phyloP scores from a whole-genome alignment of 2,329 filamentous ascomycete species.

The Sporothrix sp. region DNA sequence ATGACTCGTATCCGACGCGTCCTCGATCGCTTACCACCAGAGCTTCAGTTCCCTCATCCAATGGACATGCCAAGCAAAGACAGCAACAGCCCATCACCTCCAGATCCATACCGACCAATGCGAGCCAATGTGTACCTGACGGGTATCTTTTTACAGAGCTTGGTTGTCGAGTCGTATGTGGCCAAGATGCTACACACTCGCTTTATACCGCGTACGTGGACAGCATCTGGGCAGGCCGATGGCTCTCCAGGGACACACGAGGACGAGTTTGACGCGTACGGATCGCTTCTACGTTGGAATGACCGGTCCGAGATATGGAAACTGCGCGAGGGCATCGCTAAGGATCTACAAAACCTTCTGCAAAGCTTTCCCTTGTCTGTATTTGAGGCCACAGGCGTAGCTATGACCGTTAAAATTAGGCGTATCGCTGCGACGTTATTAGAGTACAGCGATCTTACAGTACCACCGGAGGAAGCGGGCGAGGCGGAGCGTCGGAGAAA shows the following conservation, averaged over 20 bases:
- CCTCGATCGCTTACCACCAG: not conserved
- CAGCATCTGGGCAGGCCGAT: not conserved
- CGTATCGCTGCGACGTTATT: not conserved
- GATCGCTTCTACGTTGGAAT: not conserved
- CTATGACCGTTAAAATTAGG: conserved; percentile 2
- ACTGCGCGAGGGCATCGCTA: not conserved
- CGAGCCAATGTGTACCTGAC: not conserved
- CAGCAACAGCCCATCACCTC: not conserved
- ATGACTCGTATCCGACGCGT: not conserved
- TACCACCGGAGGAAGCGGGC: not conserved
- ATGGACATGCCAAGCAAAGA: not conserved
- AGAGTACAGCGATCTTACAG: not conserved
- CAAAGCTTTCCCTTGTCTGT: not conserved
- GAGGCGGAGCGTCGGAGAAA: not conserved
- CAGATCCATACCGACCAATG: not conserved
- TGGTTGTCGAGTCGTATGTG: not conserved
- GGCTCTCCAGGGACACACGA: not conserved
- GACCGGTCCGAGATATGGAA: conserved; percentile 3
- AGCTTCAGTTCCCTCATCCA: not conserved
- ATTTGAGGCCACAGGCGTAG: not conserved
- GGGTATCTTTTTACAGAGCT: not conserved
- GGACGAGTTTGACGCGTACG: not conserved
- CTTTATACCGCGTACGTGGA: not conserved
- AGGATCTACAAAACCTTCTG: not conserved
- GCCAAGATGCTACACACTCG: conserved; percentile 1